Evolutionary conservation across 2,329 filamentous ascomycete species (phyloP).

Genomic region (Basipetospora chlamydospora): DNA sequence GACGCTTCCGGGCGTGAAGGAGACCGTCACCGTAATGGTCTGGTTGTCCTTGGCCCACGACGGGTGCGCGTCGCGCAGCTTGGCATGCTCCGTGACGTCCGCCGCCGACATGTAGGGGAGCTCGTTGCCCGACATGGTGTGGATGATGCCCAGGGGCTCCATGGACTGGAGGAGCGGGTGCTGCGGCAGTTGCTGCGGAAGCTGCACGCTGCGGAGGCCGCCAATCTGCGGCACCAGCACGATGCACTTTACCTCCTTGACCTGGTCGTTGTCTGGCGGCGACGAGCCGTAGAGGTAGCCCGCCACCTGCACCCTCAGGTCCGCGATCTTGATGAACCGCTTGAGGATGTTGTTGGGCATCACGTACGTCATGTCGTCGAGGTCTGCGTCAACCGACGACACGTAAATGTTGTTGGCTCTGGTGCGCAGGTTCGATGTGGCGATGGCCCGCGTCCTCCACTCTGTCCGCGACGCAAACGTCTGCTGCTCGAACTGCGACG

Average conservation of each 20-base stretch:
- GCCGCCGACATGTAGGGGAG: constrained; percentile 89
- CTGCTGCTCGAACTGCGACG: constrained; percentile 93
- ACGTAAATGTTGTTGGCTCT: constrained; percentile 98
- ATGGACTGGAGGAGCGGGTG: constrained; percentile 78
- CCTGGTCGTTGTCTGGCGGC: constrained; percentile 84
- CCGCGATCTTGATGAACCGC: constrained; percentile 93
- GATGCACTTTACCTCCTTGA: constrained; percentile 94
- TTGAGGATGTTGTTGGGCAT: constrained; percentile 99
- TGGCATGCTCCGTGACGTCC: constrained; percentile 88
- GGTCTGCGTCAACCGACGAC: constrained; percentile 82
- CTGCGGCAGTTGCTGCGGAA: constrained; percentile 79
- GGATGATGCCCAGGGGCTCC: constrained; percentile 87
- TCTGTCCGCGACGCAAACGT: constrained; percentile 98
- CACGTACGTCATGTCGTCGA: constrained; percentile 88
- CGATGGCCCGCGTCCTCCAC: constrained; percentile 93
- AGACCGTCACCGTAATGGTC: constrained; percentile 87
- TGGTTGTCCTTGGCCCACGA: constrained; percentile 66
- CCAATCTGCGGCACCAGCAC: constrained; percentile 97
- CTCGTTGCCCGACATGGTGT: constrained; percentile 90
- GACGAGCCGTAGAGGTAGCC: constrained; percentile 91
- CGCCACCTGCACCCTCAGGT: constrained; percentile 90
- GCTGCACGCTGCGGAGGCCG: constrained; percentile 77
- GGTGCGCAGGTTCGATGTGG: constrained; percentile 86
- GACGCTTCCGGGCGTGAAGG: constrained; percentile 92
- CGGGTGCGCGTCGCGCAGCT: constrained; percentile 67